Evolutionary conservation across 2,329 filamentous ascomycete genomes (phyloP), one percentile per base, ranked within the genome.

Genomic region (Xylaria sp.): DNA sequence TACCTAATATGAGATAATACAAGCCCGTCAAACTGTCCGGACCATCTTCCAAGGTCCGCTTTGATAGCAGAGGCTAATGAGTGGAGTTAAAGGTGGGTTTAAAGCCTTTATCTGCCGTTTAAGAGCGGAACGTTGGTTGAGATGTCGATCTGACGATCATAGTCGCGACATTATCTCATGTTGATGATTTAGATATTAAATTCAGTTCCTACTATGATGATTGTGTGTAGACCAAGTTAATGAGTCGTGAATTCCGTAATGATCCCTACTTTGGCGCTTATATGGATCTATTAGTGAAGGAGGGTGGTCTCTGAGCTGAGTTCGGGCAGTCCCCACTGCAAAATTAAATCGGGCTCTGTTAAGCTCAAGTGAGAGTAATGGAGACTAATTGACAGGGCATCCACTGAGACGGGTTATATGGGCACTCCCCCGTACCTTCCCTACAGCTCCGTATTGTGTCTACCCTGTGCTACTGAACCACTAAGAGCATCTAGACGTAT

Each of bases 91-190:
- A 31, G 54, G 63, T 66, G 66, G 64, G 61, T 54, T 59, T 18
- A 46, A 25, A 46, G 31, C 46, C 25, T 64, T 8, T 20, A 61
- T 55, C 52, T 68, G 43, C 57, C 43, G 66, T 62, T 58, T 59
- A 25, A 51, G 62, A 48, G 58, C 52, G 57, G 58, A 57, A 39
- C 51, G 70, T 69, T 66, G 64, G 64, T 67, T 69, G 70, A 71
- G 69, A 68, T 71, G 74, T 74, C 75, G 74, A 77, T 76, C 75
- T 48, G 73, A 69, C 73, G 74, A 76, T 77, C 75, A 67, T 70
- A 74, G 74, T 74, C 65, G 73, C 57, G 70, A 64, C 60, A 57
- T 57, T 57, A 41, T 18, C 41, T 57, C n/a, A 57, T 39, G 7
- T 39, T 55, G 52, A 20, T 10, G 7, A 46, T 46, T 46, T 18